Evolutionary conservation across 148 eudicot species (phyloP).

Genomic region (Chenopodium suecicum): DNA sequence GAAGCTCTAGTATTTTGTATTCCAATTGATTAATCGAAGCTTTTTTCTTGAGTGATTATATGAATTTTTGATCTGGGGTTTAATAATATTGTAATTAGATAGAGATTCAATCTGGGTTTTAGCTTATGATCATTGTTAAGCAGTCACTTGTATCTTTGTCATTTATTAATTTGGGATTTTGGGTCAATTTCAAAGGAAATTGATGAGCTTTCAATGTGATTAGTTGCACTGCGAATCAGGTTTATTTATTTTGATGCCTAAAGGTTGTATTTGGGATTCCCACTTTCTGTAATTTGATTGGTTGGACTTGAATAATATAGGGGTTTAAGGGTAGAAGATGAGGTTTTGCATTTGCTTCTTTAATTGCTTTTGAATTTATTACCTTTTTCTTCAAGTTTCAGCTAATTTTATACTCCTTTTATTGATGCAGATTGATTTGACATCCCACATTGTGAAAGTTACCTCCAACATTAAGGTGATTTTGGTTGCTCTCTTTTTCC

Average conservation of each 20-base stretch:
- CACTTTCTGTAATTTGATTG: background rate
- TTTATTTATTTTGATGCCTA: background rate
- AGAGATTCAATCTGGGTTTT: background rate
- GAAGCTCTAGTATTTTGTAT: background rate
- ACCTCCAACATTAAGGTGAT: constrained; percentile 62
- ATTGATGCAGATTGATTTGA: constrained; percentile 76
- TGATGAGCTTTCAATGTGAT: background rate
- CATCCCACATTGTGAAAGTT: constrained; percentile 74
- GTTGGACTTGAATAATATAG: background rate
- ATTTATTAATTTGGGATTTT: background rate
- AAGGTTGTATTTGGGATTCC: background rate
- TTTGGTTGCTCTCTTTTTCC: background rate
- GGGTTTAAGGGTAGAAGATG: background rate
- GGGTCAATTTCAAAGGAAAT: background rate
- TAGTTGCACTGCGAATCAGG: background rate
- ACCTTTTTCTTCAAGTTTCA: constrained; percentile 6
- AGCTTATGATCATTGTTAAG: background rate
- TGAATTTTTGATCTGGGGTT: constrained; percentile 19
- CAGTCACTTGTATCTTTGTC: background rate
- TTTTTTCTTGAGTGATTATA: background rate
- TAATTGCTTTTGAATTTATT: background rate
- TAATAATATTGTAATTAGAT: background rate
- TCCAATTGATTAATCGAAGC: background rate
- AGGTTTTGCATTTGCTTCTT: background rate
- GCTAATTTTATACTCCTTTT: constrained; percentile 13